These are phyloP conservation scores for Globisporangium heterothallicum DNA, from an alignment of 352 stramenopile genomes.

Conservation along the genomic window DNA sequence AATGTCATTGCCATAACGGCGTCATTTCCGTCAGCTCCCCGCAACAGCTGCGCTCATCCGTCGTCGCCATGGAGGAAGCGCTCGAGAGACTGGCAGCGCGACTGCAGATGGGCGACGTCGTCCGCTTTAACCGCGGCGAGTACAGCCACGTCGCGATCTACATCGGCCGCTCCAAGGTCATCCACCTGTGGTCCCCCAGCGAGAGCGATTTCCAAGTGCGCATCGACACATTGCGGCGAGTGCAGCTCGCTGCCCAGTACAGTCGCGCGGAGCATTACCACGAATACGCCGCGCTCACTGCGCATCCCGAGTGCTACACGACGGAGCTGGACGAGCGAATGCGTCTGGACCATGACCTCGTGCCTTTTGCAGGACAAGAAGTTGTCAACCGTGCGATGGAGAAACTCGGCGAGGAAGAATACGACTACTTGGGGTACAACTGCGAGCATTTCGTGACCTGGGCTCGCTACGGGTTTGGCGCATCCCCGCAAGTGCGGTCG, in stretches of 20 bases:
- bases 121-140: constrained; percentile 58
- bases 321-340: constrained; percentile 47
- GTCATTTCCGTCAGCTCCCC: no score
- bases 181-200: constrained; percentile 58
- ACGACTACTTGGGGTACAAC: constrained; percentile 52
- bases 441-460: constrained; percentile 81
- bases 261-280: constrained; percentile 6
- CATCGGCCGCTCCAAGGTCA: constrained; percentile 33
- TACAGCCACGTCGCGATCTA: constrained; percentile 66
- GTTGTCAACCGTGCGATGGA: constrained; percentile 38
- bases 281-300: constrained; percentile 3
- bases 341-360: constrained; percentile 30
- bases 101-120: constrained; percentile 34
- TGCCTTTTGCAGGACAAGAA: constrained; percentile 35
- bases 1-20: no score
- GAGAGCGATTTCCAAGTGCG: constrained; percentile 46
- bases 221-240: constrained; percentile 49
- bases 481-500: constrained; percentile 50
- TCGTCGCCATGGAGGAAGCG: constrained; percentile 9
- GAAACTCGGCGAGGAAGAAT: constrained; percentile 45
- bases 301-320: constrained; percentile 34
- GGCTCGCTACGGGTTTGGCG: constrained; percentile 48
- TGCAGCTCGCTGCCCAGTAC: constrained; percentile 15
- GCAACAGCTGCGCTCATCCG: no score
- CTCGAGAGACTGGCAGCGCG: constrained; percentile 6